Base-by-base conservation (phyloP, 2,329 filamentous ascomycete genomes). In the Microsporum canis region DNA sequence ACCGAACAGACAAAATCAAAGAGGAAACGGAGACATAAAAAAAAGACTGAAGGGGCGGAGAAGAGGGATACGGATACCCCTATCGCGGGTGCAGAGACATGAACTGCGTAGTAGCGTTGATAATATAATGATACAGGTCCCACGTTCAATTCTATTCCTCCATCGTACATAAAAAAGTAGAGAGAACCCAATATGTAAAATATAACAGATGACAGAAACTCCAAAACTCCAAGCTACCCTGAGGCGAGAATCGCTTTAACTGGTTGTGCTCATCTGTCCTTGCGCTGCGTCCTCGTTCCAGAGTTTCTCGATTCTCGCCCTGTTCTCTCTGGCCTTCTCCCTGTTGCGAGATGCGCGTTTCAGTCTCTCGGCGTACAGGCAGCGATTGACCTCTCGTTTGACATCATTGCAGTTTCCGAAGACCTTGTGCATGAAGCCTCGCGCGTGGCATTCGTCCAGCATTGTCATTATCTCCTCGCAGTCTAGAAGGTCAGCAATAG, bases 381-480 rank as follows among this genome's bases (percentile, higher is more conserved):
- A 99, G 70, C 84, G 82, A 76, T 89, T 94, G 68, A 99, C 88
- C 62, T 89, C 80, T 47, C 84, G 80, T 75, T 99, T 99, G 64
- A 88, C 83, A 45, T 86, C 82, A 74, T 90, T 97, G 82, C 94
- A 99, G 79, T 88, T 89, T 61, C 94, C 94, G 64, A 89, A 78
- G 1, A 89, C 86, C 76, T 96, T 96, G 84, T 88, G 91, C 62
- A 99, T 77, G 77, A 99, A 99, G 60, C 94, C 94, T 63, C 83
- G 83, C 36, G 89, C 88, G 72, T 99, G 94, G 78, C 94, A 99
- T 79, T 96, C 90, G 71, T 97, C 94, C 67, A 99, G 89, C 56
- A 89, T 88, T 58, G 81, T 86, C 85, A 97, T 96, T 73, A 99
- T 84, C 68, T 95, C 91, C 75, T 92, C 89, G 82, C 94, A 99